Conservation (phyloP, 2,329 filamentous ascomycete genomes). For the Fusarium poae region DNA sequence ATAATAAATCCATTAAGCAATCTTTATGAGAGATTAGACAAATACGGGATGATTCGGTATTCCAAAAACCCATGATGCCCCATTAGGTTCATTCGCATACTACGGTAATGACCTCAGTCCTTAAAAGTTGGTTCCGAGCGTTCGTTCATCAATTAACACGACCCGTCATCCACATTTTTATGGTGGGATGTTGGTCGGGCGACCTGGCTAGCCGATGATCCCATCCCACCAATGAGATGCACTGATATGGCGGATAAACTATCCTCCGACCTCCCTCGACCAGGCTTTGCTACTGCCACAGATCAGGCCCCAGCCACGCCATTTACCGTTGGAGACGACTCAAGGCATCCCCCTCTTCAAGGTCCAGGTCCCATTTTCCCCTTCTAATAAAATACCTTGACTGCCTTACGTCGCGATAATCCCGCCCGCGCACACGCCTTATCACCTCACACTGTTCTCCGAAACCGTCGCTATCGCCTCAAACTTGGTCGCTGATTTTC, state of each 20-base stretch:
- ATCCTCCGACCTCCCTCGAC: conserved; percentile 5
- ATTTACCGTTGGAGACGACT: conserved; percentile 53
- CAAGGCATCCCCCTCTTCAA: conserved; percentile 47
- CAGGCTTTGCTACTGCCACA: conserved; percentile 27
- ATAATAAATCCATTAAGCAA: not conserved
- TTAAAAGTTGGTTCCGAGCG: conserved; percentile 12
- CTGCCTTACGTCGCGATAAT: conserved; percentile 43
- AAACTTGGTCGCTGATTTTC: conserved; percentile 46
- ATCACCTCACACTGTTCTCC: conserved; percentile 40
- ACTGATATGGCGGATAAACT: fast-evolving
- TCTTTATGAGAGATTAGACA: not conserved
- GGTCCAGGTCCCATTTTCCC: conserved; percentile 50
- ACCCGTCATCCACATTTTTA: conserved; percentile 19
- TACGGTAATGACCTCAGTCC: conserved; percentile 26
- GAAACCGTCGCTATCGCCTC: conserved; percentile 44
- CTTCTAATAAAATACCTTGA: conserved; percentile 45
- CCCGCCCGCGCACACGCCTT: conserved; percentile 42
- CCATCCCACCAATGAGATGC: not conserved
- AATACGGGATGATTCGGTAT: not conserved
- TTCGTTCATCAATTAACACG: conserved; percentile 32
- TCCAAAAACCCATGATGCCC: not conserved
- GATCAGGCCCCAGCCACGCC: conserved; percentile 56
- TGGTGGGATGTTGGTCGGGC: conserved; percentile 28
- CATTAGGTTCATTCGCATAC: not conserved
- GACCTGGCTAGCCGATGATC: conserved; percentile 18